Base-by-base conservation (phyloP, 2,329 filamentous ascomycete genomes). In the Calonectria ilicicola region DNA sequence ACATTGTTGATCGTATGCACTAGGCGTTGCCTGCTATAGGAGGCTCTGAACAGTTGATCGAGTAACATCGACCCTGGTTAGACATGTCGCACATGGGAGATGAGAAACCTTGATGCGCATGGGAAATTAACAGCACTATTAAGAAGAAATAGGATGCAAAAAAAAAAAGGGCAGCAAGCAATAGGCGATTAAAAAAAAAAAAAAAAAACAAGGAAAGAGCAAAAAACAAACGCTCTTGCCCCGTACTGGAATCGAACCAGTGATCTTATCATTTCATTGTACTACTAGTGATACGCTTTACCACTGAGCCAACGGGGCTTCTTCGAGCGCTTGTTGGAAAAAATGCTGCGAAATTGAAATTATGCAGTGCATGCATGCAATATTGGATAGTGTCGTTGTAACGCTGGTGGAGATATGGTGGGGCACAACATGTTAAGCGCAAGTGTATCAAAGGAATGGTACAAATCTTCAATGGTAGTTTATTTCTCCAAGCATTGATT, bases 261-360 rank as follows among this genome's bases (percentile, higher is more conserved):
- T 80, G 80, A 82, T 80, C 80, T 82, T 79, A 75, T 82, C 81
- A 82, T 82, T n/a, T n/a, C n/a, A n/a, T n/a, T n/a, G n/a, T n/a
- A n/a, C n/a, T 82, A 82, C 80, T 81, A 82, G 81, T 82, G 81
- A 82, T 75, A 80, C 80, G 81, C 81, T 82, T 76, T 82, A 82
- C 81, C 81, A 81, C 81, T 82, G 75, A 82, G 81, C 81, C 81
- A 82, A 81, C 78, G 75, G 77, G 80, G 80, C 81, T 72, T 64
- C 2, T 65, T 32, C 58, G 3, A 66, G 67, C 29, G 67, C 40
- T 15, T 58, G 29, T 38, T 70, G 49, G 1, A 47, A 2, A 2
- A 4, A 1, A 5, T 2, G 6, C 27, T n/a, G 27, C 29, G 7
- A 35, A 40, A 42, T 58, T 53, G 17, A 3, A 35, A 21, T 21